Evolutionary conservation across 768 basidiomycete species (phyloP), one percentile per base, ranked within the genome.

Genomic region (Roridomyces roridus): DNA sequence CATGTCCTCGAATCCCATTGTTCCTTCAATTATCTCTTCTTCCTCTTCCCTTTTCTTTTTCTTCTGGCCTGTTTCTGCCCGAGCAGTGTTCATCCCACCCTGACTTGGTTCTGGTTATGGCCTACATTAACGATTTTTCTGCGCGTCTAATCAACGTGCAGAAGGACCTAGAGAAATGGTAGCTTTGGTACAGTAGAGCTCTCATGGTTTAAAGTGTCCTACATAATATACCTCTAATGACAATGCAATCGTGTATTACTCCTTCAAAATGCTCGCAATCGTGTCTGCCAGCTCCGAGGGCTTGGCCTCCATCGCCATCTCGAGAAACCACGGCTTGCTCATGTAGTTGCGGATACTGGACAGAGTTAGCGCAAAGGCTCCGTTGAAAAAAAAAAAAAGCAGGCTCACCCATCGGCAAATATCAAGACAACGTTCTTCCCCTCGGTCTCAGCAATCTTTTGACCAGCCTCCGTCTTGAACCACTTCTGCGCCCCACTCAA

Each of bases 261-360:
- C 55, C 43, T 62, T 58, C 58, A 83, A 63, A 15, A 79, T 68
- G 18, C 70, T 62, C 0, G 79, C 68, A 60, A 91, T 88, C 23
- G 69, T 69, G 4, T 70, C 68, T 18, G 85, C 80, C 28, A 88
- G 74, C 5, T 80, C 75, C 3, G 88, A 81, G 0, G 83, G 80
- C 55, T 84, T 80, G 0, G 78, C 72, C 37, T 80, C 72, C 62
- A 88, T 71, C 5, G 86, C 84, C 65, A 88, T 84, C 59, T 87
- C 78, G 59, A 94, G 72, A 75, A 96, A 96, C 94, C 94, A 96
- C 11, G 87, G 83, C 67, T 94, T 96, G 75, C 89, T 90, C 86
- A 96, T 95, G 68, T 96, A 96, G 70, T 96, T 96, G 64, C 94
- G 84, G 51, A 97, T 87, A 1, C 95, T 94, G 60, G 23, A 45